Percentiles rank a stretch among this genome's conserved stretches.
Evolutionary conservation across 2,329 filamentous ascomycete species (phyloP).

Genomic region (Fusarium heterosporum): DNA sequence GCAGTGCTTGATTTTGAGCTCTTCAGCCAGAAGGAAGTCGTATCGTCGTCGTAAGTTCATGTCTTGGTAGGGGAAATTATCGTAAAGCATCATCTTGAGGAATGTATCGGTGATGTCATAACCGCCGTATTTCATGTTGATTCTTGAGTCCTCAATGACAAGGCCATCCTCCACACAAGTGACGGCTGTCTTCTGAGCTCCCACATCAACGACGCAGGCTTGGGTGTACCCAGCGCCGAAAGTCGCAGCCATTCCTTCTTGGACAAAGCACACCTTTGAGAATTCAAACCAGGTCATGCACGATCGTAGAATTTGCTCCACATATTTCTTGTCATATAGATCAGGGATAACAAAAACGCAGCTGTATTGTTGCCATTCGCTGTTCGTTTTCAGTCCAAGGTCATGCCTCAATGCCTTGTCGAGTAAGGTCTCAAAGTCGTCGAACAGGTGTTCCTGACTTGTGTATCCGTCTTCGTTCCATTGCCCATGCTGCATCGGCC

Average conservation of each 20-base stretch:
- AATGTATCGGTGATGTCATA: slow-evolving; percentile 94
- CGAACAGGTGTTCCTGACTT: slow-evolving; percentile 81
- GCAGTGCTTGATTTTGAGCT: slow-evolving; percentile 92
- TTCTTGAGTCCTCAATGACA: slow-evolving; percentile 90
- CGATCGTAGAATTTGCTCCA: slow-evolving; percentile 85
- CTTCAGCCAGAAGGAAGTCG: slow-evolving; percentile 93
- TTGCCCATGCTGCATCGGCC: slow-evolving; percentile 88
- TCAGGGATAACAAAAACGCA: slow-evolving; percentile 98
- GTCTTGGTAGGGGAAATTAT: slow-evolving; percentile 94
- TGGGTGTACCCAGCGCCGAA: slow-evolving; percentile 96
- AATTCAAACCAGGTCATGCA: slow-evolving; percentile 92
- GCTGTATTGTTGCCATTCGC: slow-evolving; percentile 89
- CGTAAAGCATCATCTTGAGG: slow-evolving; percentile 97
- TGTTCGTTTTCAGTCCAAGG: slow-evolving; percentile 79
- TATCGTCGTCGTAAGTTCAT: slow-evolving; percentile 92
- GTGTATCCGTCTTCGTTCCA: slow-evolving; percentile 91
- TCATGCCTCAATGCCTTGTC: slow-evolving; percentile 90
- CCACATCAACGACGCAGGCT: slow-evolving; percentile 94
- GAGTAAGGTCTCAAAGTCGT: slow-evolving; percentile 88
- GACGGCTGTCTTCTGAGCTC: slow-evolving; percentile 96
- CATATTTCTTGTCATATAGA: slow-evolving; percentile 93
- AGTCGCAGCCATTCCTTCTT: slow-evolving; percentile 93
- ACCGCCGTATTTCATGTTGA: slow-evolving; percentile 95
- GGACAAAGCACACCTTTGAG: slow-evolving; percentile 89
- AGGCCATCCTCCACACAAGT: slow-evolving; percentile 98